Percentiles rank a stretch among this genome's conserved stretches.
These are phyloP conservation scores for Paramecium biaurelia DNA, from an alignment of 73 alveolate species.

Conservation along the genomic window DNA sequence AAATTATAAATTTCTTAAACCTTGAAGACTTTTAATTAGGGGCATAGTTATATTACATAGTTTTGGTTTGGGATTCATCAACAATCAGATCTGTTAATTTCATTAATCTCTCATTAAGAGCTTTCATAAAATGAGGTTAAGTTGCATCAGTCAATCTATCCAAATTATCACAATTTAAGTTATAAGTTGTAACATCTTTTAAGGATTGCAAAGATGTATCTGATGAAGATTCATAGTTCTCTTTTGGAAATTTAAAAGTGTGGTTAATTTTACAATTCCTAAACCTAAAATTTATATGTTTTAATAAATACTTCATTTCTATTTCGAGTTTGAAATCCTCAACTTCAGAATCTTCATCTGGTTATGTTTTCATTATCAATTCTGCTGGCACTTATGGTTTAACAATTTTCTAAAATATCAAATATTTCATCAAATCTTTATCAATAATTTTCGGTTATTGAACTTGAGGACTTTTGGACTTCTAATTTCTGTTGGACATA, in stretches of 20 bases:
- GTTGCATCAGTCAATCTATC: constrained; percentile 41
- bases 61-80: neutral
- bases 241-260: constrained; percentile 20
- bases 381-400: constrained; percentile 36
- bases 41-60: neutral
- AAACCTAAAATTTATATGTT: neutral
- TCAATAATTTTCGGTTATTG: neutral
- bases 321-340: constrained; percentile 40
- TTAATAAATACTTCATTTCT: neutral
- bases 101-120: constrained; percentile 19
- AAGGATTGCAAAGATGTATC: constrained; percentile 31
- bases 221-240: neutral
- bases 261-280: neutral
- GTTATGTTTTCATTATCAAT: constrained; percentile 38
- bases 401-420: constrained; percentile 26
- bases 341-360: constrained; percentile 56
- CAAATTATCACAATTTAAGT: constrained; percentile 28
- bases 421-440: constrained; percentile 48
- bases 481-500: constrained; percentile 55
- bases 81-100: constrained; percentile 12
- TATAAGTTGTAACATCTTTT: neutral
- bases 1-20: neutral
- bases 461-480: constrained; percentile 33
- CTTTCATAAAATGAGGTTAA: constrained; percentile 40
- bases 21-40: constrained; percentile 27